phyloP scores from a whole-genome alignment of 768 basidiomycete genomes.

The Terana coerulea region DNA sequence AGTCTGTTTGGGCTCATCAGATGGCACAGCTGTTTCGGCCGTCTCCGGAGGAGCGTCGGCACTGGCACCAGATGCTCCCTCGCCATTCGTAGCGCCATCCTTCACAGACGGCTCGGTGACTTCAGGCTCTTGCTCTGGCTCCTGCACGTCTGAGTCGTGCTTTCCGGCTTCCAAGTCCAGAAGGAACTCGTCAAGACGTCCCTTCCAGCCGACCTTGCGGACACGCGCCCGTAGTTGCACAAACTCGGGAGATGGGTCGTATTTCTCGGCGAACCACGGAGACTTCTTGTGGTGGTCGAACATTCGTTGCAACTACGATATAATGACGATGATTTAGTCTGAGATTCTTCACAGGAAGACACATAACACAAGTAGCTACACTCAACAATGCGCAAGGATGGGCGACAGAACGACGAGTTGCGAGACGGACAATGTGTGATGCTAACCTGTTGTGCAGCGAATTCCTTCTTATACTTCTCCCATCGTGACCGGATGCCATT shows the following conservation, averaged over 20 bases:
- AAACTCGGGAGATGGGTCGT: conserved; percentile 74
- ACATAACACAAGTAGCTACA: conserved; percentile 4
- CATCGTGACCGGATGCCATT: conserved; percentile 81
- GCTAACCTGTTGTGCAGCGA: conserved; percentile 82
- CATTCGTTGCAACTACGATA: conserved; percentile 82
- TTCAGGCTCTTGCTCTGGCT: conserved; percentile 46
- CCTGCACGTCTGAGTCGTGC: conserved; percentile 74
- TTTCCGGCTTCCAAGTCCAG: conserved; percentile 81
- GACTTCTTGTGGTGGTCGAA: conserved; percentile 93
- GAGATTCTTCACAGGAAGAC: background rate
- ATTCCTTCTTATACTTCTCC: conserved; percentile 94
- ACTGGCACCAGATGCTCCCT: conserved; percentile 29
- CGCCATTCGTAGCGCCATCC: conserved; percentile 45
- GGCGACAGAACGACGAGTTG: conserved; percentile 4
- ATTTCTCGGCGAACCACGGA: conserved; percentile 97
- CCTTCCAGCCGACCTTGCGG: conserved; percentile 82
- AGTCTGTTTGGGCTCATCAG: conserved; percentile 52
- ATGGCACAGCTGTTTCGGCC: conserved; percentile 20
- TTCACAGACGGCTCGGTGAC: conserved; percentile 45
- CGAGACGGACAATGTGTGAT: conserved; percentile 8
- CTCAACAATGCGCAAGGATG: background rate
- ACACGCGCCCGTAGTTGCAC: conserved; percentile 71
- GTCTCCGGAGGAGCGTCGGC: conserved; percentile 35
- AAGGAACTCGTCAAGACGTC: conserved; percentile 67
- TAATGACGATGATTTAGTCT: conserved; percentile 9